phyloP scores from a whole-genome alignment of 305 asterid species.

The Rubia tinctorum region DNA sequence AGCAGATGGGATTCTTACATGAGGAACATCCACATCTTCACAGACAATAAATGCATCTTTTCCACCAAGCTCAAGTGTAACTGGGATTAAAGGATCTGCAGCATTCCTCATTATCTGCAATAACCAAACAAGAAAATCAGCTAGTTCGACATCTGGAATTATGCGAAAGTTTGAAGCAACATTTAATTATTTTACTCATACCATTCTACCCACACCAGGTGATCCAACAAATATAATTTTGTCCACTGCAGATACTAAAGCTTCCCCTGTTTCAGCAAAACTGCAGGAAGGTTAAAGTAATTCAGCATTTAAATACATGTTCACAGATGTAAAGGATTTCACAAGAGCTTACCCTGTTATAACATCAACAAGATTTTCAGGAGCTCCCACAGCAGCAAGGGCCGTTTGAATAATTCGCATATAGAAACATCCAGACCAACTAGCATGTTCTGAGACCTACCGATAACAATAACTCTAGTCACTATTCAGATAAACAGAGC shows the following conservation, averaged over 20 bases:
- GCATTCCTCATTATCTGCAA: slow-evolving; percentile 89
- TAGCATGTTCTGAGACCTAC: slow-evolving; percentile 97
- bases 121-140: slow-evolving; percentile 6
- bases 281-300: slow-evolving; percentile 40
- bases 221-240: slow-evolving; percentile 96
- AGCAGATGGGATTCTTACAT: slow-evolving; percentile 46
- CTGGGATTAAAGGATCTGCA: slow-evolving; percentile 81
- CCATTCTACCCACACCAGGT: slow-evolving; percentile 96
- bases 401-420: slow-evolving; percentile 90
- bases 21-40: slow-evolving; percentile 84
- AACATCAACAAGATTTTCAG: slow-evolving; percentile 96
- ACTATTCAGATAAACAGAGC: slow-evolving; percentile 4
- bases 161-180: not conserved
- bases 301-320: slow-evolving; percentile 25
- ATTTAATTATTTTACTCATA: slow-evolving; percentile 23
- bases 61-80: slow-evolving; percentile 97
- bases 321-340: slow-evolving; percentile 15
- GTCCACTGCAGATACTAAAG: slow-evolving; percentile 87
- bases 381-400: slow-evolving; percentile 97
- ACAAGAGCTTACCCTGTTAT: slow-evolving; percentile 80
- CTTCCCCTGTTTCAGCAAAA: slow-evolving; percentile 99
- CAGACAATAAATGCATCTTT: slow-evolving; percentile 97
- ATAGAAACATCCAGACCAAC: slow-evolving; percentile 99
- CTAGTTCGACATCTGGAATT: not conserved
- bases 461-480: not conserved